A percentile compares a stretch with the other conserved stretches of the same genome.
These are phyloP conservation scores for Eucommia ulmoides DNA, from an alignment of 257 asterid species.

Conservation along the genomic window DNA sequence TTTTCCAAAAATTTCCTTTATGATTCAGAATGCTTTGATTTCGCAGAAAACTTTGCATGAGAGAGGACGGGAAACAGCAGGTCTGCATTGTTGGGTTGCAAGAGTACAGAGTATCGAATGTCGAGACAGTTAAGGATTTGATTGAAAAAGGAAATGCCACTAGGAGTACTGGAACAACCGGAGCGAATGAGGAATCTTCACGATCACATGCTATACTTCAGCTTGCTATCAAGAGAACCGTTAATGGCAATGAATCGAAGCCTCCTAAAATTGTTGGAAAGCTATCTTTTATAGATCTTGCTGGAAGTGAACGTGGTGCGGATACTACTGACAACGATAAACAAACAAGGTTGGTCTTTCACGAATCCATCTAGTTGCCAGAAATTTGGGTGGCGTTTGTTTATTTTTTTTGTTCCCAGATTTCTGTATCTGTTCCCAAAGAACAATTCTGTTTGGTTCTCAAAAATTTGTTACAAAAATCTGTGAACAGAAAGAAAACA, in stretches of 20 bases:
- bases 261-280: conserved; percentile 26
- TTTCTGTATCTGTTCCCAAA: too few relatives aligned
- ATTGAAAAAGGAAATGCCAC: conserved; percentile 28
- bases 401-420: too few relatives aligned
- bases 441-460: too few relatives aligned
- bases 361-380: not conserved
- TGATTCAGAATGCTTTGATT: not conserved
- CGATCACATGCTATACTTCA: conserved; percentile 36
- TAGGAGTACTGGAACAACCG: conserved; percentile 30
- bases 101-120: conserved; percentile 22
- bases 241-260: conserved; percentile 22
- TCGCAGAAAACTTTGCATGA: conserved; percentile 27
- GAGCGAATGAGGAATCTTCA: conserved; percentile 32
- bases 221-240: conserved; percentile 21
- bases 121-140: conserved; percentile 23
- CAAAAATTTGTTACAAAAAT: too few relatives aligned
- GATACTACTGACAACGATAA: conserved; percentile 32
- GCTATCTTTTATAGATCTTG: conserved; percentile 33
- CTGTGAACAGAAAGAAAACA: too few relatives aligned
- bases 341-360: conserved; percentile 17
- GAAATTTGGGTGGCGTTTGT: too few relatives aligned
- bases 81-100: conserved; percentile 34
- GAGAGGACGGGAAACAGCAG: conserved; percentile 34
- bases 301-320: conserved; percentile 38
- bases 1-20: not conserved